Percentiles rank a stretch among this genome's conserved stretches.
These are phyloP conservation scores for Yarrowia porcina DNA, from an alignment of 805 yeast species.

Conservation along the genomic window DNA sequence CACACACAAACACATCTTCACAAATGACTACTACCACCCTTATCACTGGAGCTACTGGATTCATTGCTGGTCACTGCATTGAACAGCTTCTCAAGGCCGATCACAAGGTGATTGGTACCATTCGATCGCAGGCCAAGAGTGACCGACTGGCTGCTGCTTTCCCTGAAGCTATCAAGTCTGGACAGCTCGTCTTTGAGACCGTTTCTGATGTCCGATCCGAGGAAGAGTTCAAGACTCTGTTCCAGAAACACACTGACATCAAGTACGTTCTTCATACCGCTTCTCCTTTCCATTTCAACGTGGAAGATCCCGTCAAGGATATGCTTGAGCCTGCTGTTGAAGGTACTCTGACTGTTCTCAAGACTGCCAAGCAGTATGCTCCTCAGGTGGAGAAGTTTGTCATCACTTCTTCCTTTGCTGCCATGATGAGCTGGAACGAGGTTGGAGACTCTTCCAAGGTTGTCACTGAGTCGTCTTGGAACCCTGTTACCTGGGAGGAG, in stretches of 20 bases:
- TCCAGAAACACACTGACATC: slow-evolving; percentile 41
- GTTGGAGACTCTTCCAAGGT: slow-evolving; percentile 31
- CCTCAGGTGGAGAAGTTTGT: slow-evolving; percentile 42
- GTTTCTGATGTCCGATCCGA: slow-evolving; percentile 37
- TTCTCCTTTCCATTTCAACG: slow-evolving; percentile 39
- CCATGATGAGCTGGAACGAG: slow-evolving; percentile 38
- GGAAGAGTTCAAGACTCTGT: slow-evolving; percentile 49
- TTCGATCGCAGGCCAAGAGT: slow-evolving; percentile 46
- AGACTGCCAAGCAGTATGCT: slow-evolving; percentile 41
- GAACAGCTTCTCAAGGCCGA: slow-evolving; percentile 41
- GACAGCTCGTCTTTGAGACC: slow-evolving; percentile 34
- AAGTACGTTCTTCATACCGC: slow-evolving; percentile 43
- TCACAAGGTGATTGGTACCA: slow-evolving; percentile 50
- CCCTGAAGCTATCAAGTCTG: slow-evolving; percentile 29
- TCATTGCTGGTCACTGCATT: slow-evolving; percentile 46
- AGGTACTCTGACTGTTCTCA: slow-evolving; percentile 47
- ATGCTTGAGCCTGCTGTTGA: slow-evolving; percentile 47
- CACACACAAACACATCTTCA: not conserved
- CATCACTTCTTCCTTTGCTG: slow-evolving; percentile 52
- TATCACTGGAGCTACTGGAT: slow-evolving; percentile 49
- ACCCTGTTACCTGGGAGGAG: slow-evolving; percentile 38
- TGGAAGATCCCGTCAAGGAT: slow-evolving; percentile 43
- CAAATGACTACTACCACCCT: slow-evolving; percentile 33
- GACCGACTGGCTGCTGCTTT: slow-evolving; percentile 33
- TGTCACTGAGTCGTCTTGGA: slow-evolving; percentile 42